Conservation (phyloP, 176 grass and related monocot species). For the Cocos nucifera region DNA sequence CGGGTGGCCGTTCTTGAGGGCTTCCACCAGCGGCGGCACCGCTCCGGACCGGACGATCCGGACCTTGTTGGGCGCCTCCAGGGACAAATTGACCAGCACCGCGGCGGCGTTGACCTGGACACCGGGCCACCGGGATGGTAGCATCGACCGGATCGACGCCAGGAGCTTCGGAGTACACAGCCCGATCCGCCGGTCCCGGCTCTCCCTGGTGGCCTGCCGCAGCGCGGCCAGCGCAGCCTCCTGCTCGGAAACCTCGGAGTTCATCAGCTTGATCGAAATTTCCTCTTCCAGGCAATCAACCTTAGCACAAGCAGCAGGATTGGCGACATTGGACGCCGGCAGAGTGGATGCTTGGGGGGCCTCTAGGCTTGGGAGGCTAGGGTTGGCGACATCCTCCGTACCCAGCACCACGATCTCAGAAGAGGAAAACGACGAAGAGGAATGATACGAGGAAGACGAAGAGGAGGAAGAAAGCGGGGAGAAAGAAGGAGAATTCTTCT, state of each 20-base stretch:
- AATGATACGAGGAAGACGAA: conserved; percentile 22
- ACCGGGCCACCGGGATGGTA: conserved; percentile 38
- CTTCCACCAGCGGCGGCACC: conserved; percentile 57
- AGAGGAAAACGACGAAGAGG: conserved; percentile 22
- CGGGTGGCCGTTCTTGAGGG: conserved; percentile 42
- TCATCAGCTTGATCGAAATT: conserved; percentile 34
- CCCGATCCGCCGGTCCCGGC: conserved; percentile 26
- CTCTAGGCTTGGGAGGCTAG: no score
- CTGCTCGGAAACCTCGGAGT: conserved; percentile 35
- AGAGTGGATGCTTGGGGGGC: no score
- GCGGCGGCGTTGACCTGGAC: conserved; percentile 69
- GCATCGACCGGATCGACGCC: conserved; percentile 59
- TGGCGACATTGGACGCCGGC: no score
- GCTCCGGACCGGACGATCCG: conserved; percentile 66
- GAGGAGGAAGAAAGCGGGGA: conserved; percentile 13
- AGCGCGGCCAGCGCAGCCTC: conserved; percentile 49
- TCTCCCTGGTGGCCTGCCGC: conserved; percentile 64
- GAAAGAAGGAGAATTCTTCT: not conserved
- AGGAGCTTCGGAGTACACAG: conserved; percentile 73
- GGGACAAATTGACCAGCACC: conserved; percentile 65
- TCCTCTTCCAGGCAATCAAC: conserved; percentile 52
- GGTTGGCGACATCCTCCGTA: no score
- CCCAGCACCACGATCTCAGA: not conserved
- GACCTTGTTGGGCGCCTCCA: conserved; percentile 70
- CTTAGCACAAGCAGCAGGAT: not conserved